These are phyloP conservation scores for Lentinula sp. DNA, from an alignment of 768 basidiomycete species.

Conservation along the genomic window DNA sequence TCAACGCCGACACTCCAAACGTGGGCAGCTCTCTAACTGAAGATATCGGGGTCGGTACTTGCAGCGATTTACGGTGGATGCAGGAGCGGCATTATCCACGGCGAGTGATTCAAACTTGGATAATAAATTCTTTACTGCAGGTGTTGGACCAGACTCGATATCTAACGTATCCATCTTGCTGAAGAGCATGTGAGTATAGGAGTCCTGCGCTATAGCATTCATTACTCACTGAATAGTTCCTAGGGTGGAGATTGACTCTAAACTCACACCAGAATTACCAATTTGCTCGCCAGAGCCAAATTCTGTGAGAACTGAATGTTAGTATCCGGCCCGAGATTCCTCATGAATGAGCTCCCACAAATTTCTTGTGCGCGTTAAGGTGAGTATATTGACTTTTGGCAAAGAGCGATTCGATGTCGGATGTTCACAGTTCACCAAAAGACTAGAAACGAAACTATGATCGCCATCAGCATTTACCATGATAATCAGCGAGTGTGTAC, in stretches of 20 bases:
- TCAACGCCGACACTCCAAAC: conserved; percentile 33
- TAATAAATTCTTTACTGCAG: conserved; percentile 63
- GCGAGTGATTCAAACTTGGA: conserved; percentile 71
- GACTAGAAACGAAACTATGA: neutral
- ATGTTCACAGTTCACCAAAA: neutral
- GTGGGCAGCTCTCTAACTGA: conserved; percentile 16
- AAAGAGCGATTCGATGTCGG: neutral
- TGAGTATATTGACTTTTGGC: neutral
- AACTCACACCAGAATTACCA: neutral
- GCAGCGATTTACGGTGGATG: conserved; percentile 7
- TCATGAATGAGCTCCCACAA: neutral
- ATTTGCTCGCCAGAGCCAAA: neutral
- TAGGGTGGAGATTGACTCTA: neutral
- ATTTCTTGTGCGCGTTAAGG: neutral
- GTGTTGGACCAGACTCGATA: conserved; percentile 49
- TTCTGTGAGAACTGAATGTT: neutral
- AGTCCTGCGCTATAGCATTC: too few relatives aligned
- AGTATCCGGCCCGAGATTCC: neutral
- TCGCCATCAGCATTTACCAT: too few relatives aligned
- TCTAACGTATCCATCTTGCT: conserved; percentile 14
- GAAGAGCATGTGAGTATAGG: neutral
- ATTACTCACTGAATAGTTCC: neutral
- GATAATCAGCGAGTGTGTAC: too few relatives aligned
- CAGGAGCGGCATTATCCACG: conserved; percentile 20
- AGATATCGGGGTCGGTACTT: conserved; percentile 14